Percentiles rank a stretch among this genome's conserved stretches.
Evolutionary conservation across 495 filamentous ascomycete species (phyloP).

Genomic region (Trichocladium uniseriatum): DNA sequence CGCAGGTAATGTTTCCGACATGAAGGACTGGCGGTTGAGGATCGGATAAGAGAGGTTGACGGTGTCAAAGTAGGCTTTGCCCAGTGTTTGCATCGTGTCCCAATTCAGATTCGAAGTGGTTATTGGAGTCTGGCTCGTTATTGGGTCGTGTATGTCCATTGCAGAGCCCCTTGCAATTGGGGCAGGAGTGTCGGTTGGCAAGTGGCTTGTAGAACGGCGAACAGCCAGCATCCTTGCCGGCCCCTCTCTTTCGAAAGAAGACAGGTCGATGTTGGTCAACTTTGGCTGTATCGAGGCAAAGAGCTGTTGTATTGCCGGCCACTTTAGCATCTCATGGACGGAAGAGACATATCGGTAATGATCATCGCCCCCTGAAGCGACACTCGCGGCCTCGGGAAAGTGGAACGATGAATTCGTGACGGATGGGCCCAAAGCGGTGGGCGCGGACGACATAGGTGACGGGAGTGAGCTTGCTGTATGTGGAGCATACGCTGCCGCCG

Average conservation of each 20-base stretch:
- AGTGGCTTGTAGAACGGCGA: constrained; percentile 9
- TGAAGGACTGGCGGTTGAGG: constrained; percentile 44
- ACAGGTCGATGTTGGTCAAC: constrained; percentile 23
- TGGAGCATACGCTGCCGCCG: constrained; percentile 12
- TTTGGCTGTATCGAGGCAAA: constrained; percentile 26
- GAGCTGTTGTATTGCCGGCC: constrained; percentile 46
- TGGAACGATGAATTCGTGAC: not conserved
- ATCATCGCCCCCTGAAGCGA: constrained; percentile 9
- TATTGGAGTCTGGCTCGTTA: not conserved
- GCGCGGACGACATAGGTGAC: not conserved
- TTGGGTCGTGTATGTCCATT: not conserved
- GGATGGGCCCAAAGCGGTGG: not conserved
- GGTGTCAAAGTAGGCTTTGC: constrained; percentile 46
- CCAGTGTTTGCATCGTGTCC: constrained; percentile 42
- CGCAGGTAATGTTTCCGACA: constrained; percentile 35
- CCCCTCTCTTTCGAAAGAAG: constrained; percentile 34
- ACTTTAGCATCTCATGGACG: constrained; percentile 48
- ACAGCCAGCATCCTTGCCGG: constrained; percentile 39
- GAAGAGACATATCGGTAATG: constrained; percentile 43
- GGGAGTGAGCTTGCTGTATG: not conserved
- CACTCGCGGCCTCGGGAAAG: constrained; percentile 8
- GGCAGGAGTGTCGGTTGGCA: constrained; percentile 6
- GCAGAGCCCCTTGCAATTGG: not conserved
- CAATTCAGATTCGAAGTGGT: constrained; percentile 26
- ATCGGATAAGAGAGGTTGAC: constrained; percentile 49